Base-by-base conservation (phyloP, 2,329 filamentous ascomycete species). In the Penicillium sp. region DNA sequence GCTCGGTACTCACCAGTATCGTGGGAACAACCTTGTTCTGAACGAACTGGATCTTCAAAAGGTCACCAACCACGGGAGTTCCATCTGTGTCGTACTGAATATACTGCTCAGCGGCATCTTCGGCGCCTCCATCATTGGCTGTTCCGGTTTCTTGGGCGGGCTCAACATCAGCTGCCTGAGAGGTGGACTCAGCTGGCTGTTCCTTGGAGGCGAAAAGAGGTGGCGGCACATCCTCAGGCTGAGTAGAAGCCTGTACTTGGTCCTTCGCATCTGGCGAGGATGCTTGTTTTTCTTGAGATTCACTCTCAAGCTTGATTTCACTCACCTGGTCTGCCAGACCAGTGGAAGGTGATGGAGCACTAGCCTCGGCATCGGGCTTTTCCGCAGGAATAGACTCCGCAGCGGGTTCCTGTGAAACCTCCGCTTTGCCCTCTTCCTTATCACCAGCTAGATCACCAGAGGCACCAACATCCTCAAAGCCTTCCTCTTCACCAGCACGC, bases 31-130 rank as follows among this genome's bases (percentile, higher is more conserved):
- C 93, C 55, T 84, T 82, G 69, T 97, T 83, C 68, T 96, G 86
- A 20, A 97, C 90, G 72, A 98, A 97, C 71, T 91, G 89, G 69
- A 93, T 90, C 73, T 98, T 98, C 50, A 98, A 75, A 60, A 85
- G 87, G 67, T 98, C 93, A 42, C 93, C 93, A 9, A 98, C 93
- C 18, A 98, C 89, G 2, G 89, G 87, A 26, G 79, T 77, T 6
- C 81, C 81, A 56, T 84, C 78, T 23, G 74, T 65, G 54, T 84
- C 81, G 13, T 76, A 71, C 52, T 84, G 80, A 47, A 81, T 77
- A 20, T 74, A 71, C 24, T 62, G 57, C 23, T 63, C 59, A 4
- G 56, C 59, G 11, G 52, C 46, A n/a, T 63, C 56, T 41, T 54
- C 58, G 6, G 52, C 51, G 5, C 52, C 47, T 6, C 49, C 48